Evolutionary conservation across 116 monocot species (phyloP).

Genomic region (Dioscorea cayenensis): DNA sequence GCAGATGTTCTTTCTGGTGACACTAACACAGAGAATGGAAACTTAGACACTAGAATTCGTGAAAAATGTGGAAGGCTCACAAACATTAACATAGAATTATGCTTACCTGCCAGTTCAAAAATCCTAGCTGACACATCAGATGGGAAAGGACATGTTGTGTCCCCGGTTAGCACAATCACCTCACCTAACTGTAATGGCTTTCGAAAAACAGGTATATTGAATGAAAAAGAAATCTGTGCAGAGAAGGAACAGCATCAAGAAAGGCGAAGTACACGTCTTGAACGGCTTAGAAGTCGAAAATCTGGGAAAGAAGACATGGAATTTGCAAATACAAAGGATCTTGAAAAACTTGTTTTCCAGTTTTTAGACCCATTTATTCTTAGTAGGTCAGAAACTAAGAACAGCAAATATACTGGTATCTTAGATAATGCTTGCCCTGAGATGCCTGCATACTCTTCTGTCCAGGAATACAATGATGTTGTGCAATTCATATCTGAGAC

Average conservation of each 20-base stretch:
- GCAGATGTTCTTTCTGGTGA: slow-evolving; percentile 3
- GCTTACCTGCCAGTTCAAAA: slow-evolving; percentile 26
- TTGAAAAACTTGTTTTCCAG: slow-evolving; percentile 52
- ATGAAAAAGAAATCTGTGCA: slow-evolving; percentile 47
- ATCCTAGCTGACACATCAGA: slow-evolving; percentile 14
- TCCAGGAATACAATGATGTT: slow-evolving; percentile 51
- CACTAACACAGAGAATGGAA: slow-evolving; percentile 1
- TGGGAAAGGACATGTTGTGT: slow-evolving; percentile 10
- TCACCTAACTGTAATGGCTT: slow-evolving; percentile 16
- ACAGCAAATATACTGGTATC: slow-evolving; percentile 18
- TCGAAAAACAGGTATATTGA: slow-evolving; percentile 32
- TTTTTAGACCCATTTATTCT: slow-evolving; percentile 73
- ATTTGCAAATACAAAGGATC: slow-evolving; percentile 40
- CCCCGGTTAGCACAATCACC: slow-evolving; percentile 15
- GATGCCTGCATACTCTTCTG: slow-evolving; percentile 32
- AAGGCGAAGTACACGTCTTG: slow-evolving; percentile 88
- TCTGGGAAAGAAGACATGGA: slow-evolving; percentile 81
- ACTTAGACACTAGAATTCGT: slow-evolving; percentile 1
- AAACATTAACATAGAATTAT: slow-evolving; percentile 32
- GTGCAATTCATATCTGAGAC: slow-evolving; percentile 38
- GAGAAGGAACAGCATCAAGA: slow-evolving; percentile 90
- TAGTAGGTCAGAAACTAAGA: slow-evolving; percentile 17
- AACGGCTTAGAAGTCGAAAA: slow-evolving; percentile 94
- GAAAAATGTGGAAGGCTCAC: slow-evolving; percentile 6
- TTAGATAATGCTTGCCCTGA: slow-evolving; percentile 20